Evolutionary conservation across 805 yeast genomes (phyloP), one percentile per base, ranked within the genome.

Genomic region (Hanseniaspora occidentalis): DNA sequence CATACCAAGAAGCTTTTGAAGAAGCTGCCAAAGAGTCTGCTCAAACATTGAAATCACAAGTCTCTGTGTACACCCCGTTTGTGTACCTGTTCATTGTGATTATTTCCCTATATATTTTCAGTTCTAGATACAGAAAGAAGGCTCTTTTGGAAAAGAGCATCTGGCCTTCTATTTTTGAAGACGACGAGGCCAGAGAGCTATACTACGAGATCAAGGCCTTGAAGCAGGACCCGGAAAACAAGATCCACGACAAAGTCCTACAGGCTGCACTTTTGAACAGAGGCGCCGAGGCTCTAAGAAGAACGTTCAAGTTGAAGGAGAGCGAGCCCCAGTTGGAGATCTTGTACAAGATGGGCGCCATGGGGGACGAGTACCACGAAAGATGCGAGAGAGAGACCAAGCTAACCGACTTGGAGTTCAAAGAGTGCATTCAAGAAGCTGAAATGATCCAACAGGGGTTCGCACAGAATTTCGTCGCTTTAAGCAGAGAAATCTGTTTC

Each of bases 311-410:
- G 53, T 64, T 86, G 56, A 80, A 82, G 56, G 96, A 89, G 56
- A 68, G 73, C 46, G 82, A 82, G 58, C 78, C 79, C 5, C 75
- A 70, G 42, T 72, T 85, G 52, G 75, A 71, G 38, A 67, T 72
- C 41, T 66, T 92, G 45, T 88, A 86, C 57, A 89, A 88, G 54
- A 75, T 75, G 40, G 97, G 97, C 0, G 76, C 86, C 14, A 78
- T 92, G 46, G 96, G 96, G 25, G 97, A 92, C 52, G 95, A 83
- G 40, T 66, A 84, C 26, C 81, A 75, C 70, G 80, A 82, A 57
- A 78, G 92, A 50, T 86, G 73, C 59, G 78, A 76, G 48, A 72
- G 84, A 38, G 86, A 84, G 48, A 73, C 71, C 43, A 84, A 84
- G 60, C 57, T 86, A 45, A 81, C 82, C 50, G 95, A 86, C 51